Base-by-base conservation (phyloP, 441 rosid genomes). In the Syzygium malaccense region DNA sequence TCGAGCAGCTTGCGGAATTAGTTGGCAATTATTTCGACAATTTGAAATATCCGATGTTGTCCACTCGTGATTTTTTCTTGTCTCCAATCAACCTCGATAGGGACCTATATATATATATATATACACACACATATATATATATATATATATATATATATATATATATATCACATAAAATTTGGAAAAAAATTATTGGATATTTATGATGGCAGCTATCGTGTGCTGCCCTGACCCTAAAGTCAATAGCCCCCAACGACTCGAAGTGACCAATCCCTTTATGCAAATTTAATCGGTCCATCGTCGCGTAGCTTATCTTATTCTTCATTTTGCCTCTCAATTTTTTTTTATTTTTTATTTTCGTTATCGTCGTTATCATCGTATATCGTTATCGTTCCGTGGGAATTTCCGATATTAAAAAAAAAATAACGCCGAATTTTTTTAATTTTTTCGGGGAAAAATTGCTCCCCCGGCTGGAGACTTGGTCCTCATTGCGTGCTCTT, bases 331-430 rank as follows among this genome's bases (percentile, higher is more conserved):
- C 6, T 10, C 37, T 71, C 15, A 3, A 19, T 62, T 62, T 33
- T 1, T 5, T 14, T 14, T 3, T 9, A 5, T 0, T 33, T 10
- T 20, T 71, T 2, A 5, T 71, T 71, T 71, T 1, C 14, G 37
- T 68, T 15, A 18, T 18, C 0, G 1, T 10, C 4, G 10, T 71
- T 11, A 5, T 37, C 28, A 23, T 37, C 25, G 48, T 6, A 10
- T 5, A 19, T 37, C 15, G 23, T 20, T 37, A 41, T 71, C 80
- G 49, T 19, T 37, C 37, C 6, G 80, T 71, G 80, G 5, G 49
- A 71, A 71, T 37, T 71, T 0, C 80, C 17, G 8, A 71, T 37
- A 20, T 10, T 5, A 2, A 33, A 10, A 66, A 66, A 32, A 32
- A 2, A 2, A 28, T 3, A 28, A 14, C 6, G 23, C 25, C 2